These are phyloP conservation scores for Peniophora sp. DNA, from an alignment of 1,284 basidiomycete species.

Conservation along the genomic window DNA sequence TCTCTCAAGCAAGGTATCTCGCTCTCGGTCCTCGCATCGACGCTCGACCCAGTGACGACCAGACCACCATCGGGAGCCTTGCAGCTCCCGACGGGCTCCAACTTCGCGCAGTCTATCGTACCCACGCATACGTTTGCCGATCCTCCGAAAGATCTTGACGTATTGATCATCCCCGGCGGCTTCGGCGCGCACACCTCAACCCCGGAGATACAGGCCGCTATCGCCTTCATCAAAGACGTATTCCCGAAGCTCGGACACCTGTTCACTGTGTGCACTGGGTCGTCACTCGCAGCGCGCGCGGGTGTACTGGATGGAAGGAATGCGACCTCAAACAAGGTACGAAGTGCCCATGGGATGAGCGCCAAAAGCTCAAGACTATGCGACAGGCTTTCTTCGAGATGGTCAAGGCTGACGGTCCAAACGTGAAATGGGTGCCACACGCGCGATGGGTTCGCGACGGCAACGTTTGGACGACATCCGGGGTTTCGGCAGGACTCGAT, in stretches of 20 bases:
- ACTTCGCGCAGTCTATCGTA: constrained; percentile 25
- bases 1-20: constrained; percentile 21
- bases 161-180: constrained; percentile 37
- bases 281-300: constrained; percentile 29
- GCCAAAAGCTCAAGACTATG: constrained; percentile 15
- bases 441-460: constrained; percentile 32
- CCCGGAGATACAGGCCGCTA: constrained; percentile 12
- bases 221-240: constrained; percentile 26
- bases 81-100: constrained; percentile 14
- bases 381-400: constrained; percentile 12
- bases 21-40: constrained; percentile 17
- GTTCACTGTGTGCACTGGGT: constrained; percentile 38
- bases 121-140: constrained; percentile 36
- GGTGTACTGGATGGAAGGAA: constrained; percentile 32
- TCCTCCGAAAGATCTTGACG: constrained; percentile 32
- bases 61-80: constrained; percentile 21
- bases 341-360: background rate
- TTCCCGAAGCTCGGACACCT: constrained; percentile 31
- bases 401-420: constrained; percentile 12
- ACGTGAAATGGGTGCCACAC: constrained; percentile 25
- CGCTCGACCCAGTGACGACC: no score
- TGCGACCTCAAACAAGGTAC: constrained; percentile 37
- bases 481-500: constrained; percentile 24
- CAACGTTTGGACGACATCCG: constrained; percentile 29
- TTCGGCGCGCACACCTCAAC: constrained; percentile 21